These are phyloP conservation scores for Claviceps sp. DNA, from an alignment of 2,329 filamentous ascomycete genomes.

Conservation along the genomic window DNA sequence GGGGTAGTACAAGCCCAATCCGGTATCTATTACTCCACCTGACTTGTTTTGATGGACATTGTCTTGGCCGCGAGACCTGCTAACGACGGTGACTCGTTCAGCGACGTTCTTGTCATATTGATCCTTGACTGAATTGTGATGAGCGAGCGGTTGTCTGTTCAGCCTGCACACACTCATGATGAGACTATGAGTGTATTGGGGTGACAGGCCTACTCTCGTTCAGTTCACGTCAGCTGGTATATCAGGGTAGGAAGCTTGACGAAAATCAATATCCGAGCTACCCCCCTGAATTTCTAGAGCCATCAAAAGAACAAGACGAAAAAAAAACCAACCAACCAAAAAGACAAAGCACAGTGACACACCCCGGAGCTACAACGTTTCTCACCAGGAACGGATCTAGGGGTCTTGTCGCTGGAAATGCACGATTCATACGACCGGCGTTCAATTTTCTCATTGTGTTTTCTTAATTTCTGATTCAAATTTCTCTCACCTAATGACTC, in stretches of 20 bases:
- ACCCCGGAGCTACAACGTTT: too few species aligned
- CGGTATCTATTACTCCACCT: constrained; percentile 10
- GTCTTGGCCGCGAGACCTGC: neutral
- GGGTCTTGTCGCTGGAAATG: too few species aligned
- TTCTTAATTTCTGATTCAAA: too few species aligned
- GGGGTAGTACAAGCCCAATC: constrained; percentile 8
- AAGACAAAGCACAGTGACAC: neutral
- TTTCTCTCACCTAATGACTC: neutral
- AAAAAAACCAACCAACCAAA: neutral
- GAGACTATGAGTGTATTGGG: neutral
- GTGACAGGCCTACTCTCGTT: neutral
- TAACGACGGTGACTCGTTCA: neutral
- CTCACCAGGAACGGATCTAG: too few species aligned
- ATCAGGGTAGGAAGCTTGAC: neutral
- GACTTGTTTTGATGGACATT: constrained; percentile 5
- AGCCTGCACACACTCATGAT: neutral
- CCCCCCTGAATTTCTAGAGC: neutral
- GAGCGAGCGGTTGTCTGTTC: neutral
- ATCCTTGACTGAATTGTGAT: neutral
- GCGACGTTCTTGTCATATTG: neutral
- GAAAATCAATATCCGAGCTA: too few species aligned
- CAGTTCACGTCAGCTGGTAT: neutral
- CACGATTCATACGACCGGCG: neutral
- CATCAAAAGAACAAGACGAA: neutral
- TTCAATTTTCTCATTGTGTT: too few species aligned